Conservation (phyloP, 805 yeast species). For the Candida ascalaphidarum region DNA sequence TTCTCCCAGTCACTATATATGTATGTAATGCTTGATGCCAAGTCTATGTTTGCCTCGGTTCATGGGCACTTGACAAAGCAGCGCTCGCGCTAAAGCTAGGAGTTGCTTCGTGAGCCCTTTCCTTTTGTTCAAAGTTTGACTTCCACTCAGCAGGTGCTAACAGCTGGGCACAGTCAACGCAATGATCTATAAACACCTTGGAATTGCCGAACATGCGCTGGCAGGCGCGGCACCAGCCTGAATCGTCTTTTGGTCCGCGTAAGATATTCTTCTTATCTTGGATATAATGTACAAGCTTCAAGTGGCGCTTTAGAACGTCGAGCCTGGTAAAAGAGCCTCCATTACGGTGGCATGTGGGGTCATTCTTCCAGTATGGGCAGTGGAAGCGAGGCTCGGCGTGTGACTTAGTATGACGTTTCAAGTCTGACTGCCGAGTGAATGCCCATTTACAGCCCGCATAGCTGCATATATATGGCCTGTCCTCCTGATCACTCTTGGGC, state of each 20-base stretch:
- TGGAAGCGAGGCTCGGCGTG: slow-evolving; percentile 59
- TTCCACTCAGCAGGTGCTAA: slow-evolving; percentile 6
- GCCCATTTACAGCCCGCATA: slow-evolving; percentile 54
- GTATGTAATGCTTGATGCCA: too few relatives aligned
- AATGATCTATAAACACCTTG: slow-evolving; percentile 55
- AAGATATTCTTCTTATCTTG: slow-evolving; percentile 30
- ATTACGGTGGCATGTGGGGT: slow-evolving; percentile 65
- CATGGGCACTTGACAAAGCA: too few relatives aligned
- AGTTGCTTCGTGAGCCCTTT: too few relatives aligned
- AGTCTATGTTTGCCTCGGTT: too few relatives aligned
- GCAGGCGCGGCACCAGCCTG: slow-evolving; percentile 66
- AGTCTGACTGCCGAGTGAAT: slow-evolving; percentile 60
- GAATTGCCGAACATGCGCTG: slow-evolving; percentile 45
- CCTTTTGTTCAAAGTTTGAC: not conserved
- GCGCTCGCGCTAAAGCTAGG: too few relatives aligned
- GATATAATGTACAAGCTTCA: slow-evolving; percentile 60
- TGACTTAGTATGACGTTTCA: slow-evolving; percentile 58
- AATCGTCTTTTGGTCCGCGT: slow-evolving; percentile 32
- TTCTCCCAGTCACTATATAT: too few relatives aligned
- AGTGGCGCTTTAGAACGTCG: slow-evolving; percentile 69
- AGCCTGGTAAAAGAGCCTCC: slow-evolving; percentile 69
- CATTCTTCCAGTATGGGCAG: slow-evolving; percentile 67
- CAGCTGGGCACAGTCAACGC: slow-evolving; percentile 48
- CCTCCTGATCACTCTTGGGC: too few relatives aligned
- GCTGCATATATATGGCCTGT: slow-evolving; percentile 32